phyloP scores from a whole-genome alignment of 345 rosid genomes.

The Cardiospermum halicacabum region DNA sequence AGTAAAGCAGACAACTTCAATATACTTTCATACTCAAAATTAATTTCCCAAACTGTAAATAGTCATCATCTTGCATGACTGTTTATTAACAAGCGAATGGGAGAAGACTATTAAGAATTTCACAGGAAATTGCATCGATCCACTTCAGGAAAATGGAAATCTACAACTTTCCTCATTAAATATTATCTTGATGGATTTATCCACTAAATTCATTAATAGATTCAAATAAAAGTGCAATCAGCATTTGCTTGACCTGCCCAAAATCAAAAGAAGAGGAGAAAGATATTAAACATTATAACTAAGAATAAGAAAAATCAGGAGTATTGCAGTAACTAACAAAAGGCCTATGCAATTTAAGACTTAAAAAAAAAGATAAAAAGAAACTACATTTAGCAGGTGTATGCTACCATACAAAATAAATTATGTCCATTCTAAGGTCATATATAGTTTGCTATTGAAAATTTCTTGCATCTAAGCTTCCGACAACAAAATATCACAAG shows the following conservation, averaged over 20 bases:
- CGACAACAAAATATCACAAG: neutral
- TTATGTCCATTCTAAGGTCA: too few species aligned
- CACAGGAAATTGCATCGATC: neutral
- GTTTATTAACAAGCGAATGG: too few species aligned
- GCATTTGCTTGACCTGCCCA: constrained; percentile 95
- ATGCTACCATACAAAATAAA: neutral
- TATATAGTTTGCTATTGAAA: neutral
- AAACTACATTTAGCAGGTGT: neutral
- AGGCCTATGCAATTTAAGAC: too few species aligned
- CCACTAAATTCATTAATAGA: constrained; percentile 95
- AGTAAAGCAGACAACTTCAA: too few species aligned
- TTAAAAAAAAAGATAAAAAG: too few species aligned
- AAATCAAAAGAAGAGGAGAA: constrained; percentile 29
- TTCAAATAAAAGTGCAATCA: constrained; percentile 93
- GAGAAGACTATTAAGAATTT: neutral
- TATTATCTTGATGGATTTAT: constrained; percentile 89
- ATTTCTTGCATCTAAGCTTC: neutral
- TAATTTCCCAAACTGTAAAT: neutral
- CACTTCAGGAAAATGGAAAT: neutral
- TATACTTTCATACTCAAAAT: constrained; percentile 13
- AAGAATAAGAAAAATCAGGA: constrained; percentile 1
- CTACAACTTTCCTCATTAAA: constrained; percentile 69
- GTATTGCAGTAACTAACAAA: neutral
- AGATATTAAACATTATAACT: too few species aligned
- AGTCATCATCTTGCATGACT: neutral